Evolutionary conservation across 345 rosid species (phyloP).

Genomic region (Sisymbrium irio): DNA sequence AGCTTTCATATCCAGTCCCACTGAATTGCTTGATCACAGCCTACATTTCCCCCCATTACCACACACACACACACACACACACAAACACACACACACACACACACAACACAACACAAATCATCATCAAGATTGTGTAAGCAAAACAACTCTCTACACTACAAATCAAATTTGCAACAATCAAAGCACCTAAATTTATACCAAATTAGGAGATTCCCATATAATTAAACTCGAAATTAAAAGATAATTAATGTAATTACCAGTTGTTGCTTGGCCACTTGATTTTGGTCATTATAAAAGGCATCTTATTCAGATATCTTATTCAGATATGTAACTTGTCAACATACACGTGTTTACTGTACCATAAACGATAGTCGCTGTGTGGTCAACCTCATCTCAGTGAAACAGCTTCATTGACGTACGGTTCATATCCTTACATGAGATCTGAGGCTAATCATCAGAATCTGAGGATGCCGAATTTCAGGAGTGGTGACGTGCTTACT

Average conservation of each 20-base stretch:
- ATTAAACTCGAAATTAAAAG: neutral
- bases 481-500: neutral
- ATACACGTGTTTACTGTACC: too few species aligned
- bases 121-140: slow-evolving; percentile 27
- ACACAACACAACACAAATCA: neutral
- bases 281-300: too few species aligned
- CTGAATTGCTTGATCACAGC: slow-evolving; percentile 95
- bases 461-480: neutral
- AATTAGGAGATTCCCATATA: neutral
- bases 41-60: slow-evolving; percentile 35
- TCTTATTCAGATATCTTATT: too few species aligned
- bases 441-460: neutral
- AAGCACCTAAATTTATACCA: neutral
- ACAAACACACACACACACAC: neutral
- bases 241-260: slow-evolving; percentile 16
- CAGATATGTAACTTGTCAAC: too few species aligned
- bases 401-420: neutral
- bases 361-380: too few species aligned
- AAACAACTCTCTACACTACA: neutral
- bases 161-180: slow-evolving; percentile 5
- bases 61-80: neutral
- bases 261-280: slow-evolving; percentile 98
- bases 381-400: neutral
- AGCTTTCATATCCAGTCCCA: slow-evolving; percentile 87
- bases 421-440: neutral